Conservation (phyloP, 306 rosid species). For the Rosa lucieae region DNA sequence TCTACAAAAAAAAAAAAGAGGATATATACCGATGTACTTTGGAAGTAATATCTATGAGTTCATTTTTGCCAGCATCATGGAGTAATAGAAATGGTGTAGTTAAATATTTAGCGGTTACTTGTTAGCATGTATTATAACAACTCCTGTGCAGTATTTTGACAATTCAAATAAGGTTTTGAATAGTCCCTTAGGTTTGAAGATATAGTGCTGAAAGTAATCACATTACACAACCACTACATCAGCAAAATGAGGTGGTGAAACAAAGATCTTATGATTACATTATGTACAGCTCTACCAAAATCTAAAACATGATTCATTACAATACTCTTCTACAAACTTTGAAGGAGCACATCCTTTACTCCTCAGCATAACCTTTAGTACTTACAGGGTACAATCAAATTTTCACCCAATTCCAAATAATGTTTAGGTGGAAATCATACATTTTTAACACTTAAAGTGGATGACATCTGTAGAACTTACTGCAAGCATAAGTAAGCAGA, state of each 20-base stretch:
- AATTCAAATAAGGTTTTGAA: background rate
- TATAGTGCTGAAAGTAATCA: slow-evolving; percentile 9
- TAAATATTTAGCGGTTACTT: background rate
- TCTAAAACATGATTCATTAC: background rate
- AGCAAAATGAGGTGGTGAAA: background rate
- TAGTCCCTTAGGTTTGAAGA: background rate
- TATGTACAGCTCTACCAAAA: background rate
- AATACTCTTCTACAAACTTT: background rate
- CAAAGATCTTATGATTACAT: background rate
- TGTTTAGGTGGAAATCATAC: background rate
- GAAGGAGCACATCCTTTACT: background rate
- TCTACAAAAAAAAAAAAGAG: background rate
- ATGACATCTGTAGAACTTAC: background rate
- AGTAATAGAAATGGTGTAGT: background rate
- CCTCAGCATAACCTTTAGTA: background rate
- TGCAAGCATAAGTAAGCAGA: background rate
- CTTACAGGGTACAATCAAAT: background rate
- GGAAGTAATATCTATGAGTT: background rate
- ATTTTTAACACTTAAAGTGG: background rate
- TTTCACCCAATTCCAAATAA: background rate
- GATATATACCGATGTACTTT: background rate
- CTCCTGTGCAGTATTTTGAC: background rate
- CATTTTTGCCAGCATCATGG: background rate
- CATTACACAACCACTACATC: background rate
- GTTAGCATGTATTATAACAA: background rate